phyloP scores from a whole-genome alignment of 495 filamentous ascomycete species.

The Hyaloscypha bicolor region DNA sequence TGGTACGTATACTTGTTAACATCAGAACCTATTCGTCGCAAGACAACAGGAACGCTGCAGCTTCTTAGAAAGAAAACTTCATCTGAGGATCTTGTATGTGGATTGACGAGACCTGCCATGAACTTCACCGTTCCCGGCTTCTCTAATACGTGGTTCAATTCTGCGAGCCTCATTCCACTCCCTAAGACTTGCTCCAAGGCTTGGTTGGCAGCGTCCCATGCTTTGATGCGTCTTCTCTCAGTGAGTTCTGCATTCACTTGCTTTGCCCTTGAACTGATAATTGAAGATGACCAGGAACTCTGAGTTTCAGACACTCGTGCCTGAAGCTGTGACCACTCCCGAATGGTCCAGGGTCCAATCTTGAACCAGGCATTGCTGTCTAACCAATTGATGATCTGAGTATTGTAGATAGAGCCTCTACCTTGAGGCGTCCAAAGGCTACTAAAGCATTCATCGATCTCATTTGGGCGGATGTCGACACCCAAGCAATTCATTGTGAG shows the following conservation, averaged over 20 bases:
- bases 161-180: conserved; percentile 7
- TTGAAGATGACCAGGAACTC: neutral
- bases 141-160: neutral
- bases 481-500: neutral
- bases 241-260: neutral
- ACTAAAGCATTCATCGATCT: neutral
- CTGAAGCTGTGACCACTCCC: conserved; percentile 3
- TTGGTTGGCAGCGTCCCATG: neutral
- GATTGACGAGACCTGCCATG: neutral
- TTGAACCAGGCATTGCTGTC: conserved; percentile 3
- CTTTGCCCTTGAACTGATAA: neutral
- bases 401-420: conserved; percentile 1
- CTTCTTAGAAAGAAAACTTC: neutral
- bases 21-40: neutral
- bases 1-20: neutral
- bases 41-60: neutral
- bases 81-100: neutral
- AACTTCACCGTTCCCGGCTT: neutral
- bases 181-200: neutral
- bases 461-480: neutral
- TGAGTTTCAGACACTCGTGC: neutral
- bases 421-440: neutral
- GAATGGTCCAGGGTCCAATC: neutral
- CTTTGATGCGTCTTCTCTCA: neutral
- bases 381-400: neutral